Evolutionary conservation across 2,329 filamentous ascomycete genomes (phyloP), one percentile per base, ranked within the genome.

Genomic region (Fusarium sp.): DNA sequence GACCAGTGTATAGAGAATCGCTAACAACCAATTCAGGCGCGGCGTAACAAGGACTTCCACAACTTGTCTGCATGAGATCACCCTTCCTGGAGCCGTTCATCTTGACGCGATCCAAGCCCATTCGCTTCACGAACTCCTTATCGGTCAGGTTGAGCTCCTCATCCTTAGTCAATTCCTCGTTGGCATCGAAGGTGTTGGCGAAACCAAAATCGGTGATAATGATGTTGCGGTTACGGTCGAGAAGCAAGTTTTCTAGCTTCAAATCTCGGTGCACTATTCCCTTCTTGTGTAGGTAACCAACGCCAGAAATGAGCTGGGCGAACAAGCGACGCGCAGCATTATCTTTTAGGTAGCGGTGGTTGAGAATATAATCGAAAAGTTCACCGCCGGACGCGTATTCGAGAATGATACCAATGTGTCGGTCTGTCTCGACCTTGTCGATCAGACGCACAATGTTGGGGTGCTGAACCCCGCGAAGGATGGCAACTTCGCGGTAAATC

Each of bases 171-270:
- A 99, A 86, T 78, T 98, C 94, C 77, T 99, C 96, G 37, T 85
- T 83, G 1, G 96, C 89, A 77, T 98, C 92, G 77, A 99, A 99
- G 1, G 94, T 98, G 81, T 99, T 99, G 73, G 96, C 96, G 79
- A 99, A 99, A 19, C 96, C 96, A 81, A 99, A 99, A 81, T 99
- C 96, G 18, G 96, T 99, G 77, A 99, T 99, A 82, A 99, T 99
- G 77, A 99, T 98, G 83, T 99, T 99, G 69, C 94, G 91, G 78
- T 99, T 98, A 68, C 95, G 91, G 81, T 99, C 96, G 53, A 99
- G 86, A 39, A 99, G 86, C 75, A 99, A 80, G 77, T 99, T 99
- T 82, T 99, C 96, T 48, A 99, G 86, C 82, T 99, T 99, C 71
- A 99, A 82, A 82, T 99, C 96, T 75, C 96, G 91, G 79, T 99